Conservation (phyloP, 2,329 filamentous ascomycete genomes). For the Laburnicola sp. region DNA sequence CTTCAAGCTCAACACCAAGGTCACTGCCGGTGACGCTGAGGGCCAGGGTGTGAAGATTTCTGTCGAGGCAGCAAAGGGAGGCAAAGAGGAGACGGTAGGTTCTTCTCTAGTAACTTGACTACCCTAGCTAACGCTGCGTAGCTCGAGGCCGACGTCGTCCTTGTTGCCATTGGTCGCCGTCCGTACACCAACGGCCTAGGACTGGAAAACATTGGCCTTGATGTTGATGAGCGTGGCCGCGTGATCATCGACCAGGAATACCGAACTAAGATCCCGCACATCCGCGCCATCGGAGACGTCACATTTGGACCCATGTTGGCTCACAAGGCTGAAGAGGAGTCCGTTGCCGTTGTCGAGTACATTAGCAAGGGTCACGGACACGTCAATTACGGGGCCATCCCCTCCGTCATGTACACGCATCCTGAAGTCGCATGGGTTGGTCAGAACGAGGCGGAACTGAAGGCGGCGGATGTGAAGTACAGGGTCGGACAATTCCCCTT, state of each 20-base stretch:
- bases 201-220: constrained; percentile 89
- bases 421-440: constrained; percentile 99
- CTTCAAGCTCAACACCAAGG: constrained; percentile 98
- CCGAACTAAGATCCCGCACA: constrained; percentile 96
- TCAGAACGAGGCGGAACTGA: constrained; percentile 94
- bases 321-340: constrained; percentile 99
- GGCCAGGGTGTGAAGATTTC: constrained; percentile 79
- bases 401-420: constrained; percentile 99
- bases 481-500: constrained; percentile 94
- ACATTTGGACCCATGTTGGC: constrained; percentile 99
- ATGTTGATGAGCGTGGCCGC: constrained; percentile 89
- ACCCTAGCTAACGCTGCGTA: constrained; percentile 45
- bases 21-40: constrained; percentile 78
- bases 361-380: constrained; percentile 98
- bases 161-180: constrained; percentile 93
- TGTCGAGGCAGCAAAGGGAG: constrained; percentile 91
- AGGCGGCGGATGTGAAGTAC: constrained; percentile 87
- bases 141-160: constrained; percentile 92
- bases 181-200: constrained; percentile 92
- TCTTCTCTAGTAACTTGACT: not conserved
- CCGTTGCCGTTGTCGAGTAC: constrained; percentile 90
- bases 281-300: constrained; percentile 92
- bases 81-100: constrained; percentile 86
- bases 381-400: constrained; percentile 98
- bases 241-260: constrained; percentile 98